phyloP scores from a whole-genome alignment of 1,284 basidiomycete species.

The Vanrija sp. region DNA sequence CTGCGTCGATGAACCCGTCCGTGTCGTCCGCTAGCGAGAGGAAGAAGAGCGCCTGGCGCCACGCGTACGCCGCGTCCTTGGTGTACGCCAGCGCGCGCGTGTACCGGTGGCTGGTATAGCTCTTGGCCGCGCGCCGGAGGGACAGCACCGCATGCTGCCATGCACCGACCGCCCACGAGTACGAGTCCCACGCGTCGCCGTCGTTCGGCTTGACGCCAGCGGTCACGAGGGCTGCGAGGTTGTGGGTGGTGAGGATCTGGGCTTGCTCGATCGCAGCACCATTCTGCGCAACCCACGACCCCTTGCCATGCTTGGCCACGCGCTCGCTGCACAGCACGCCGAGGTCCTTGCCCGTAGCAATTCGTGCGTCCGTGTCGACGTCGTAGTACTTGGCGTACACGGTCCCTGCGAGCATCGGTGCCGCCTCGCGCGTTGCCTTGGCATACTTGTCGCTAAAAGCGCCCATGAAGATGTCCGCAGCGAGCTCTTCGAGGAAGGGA shows the following conservation, averaged over 20 bases:
- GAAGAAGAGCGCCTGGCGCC: constrained; percentile 11
- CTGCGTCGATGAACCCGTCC: background rate
- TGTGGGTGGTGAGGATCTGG: constrained; percentile 12
- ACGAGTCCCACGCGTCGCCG: background rate
- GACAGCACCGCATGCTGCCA: background rate
- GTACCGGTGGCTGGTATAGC: too few relatives aligned
- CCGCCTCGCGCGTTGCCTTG: background rate
- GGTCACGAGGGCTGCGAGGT: background rate
- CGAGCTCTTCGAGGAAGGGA: constrained; percentile 6
- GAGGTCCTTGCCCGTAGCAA: background rate
- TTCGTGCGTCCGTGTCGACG: background rate
- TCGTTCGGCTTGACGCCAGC: background rate
- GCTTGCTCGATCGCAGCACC: constrained; percentile 10
- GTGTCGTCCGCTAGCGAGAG: background rate
- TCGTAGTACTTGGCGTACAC: constrained; percentile 2
- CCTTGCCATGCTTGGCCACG: background rate
- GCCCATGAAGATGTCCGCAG: constrained; percentile 10
- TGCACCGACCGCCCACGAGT: background rate
- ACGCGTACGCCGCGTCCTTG: constrained; percentile 11
- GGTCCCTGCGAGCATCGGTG: background rate
- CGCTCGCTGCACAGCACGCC: background rate
- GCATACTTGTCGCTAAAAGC: constrained; percentile 5
- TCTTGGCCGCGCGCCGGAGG: background rate
- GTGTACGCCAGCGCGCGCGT: background rate
- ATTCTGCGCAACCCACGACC: background rate